Evolutionary conservation across 1,284 basidiomycete species (phyloP), one percentile per base, ranked within the genome.

Genomic region (Tilletiopsis washingtonensis): DNA sequence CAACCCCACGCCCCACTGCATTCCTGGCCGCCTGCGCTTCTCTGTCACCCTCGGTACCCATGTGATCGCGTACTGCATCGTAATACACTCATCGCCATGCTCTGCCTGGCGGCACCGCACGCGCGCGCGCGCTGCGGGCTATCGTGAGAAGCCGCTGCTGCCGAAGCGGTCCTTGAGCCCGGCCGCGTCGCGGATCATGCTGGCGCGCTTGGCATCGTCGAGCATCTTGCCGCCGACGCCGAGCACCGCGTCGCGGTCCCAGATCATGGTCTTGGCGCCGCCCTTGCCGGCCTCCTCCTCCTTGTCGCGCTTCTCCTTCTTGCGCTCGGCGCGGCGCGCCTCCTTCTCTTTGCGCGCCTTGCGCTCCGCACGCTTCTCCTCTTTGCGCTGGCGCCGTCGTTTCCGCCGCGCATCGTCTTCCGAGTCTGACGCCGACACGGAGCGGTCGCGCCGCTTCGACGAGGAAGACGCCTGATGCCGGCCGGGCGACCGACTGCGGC

Each of bases 221-320:
- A 52, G 40, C 29, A 52, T 11, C 14, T 39, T n/a, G 20, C 50
- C 34, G 11, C 47, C 47, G 7, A 50, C 47, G 11, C 27, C 36
- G 29, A 52, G 17, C 1, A 40, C 37, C 23, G 45, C 25, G 21
- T 52, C 50, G 23, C 46, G 21, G 40, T 52, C 50, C 50, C 50
- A 52, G 26, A 52, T 20, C 45, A 49, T 41, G 11, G 37, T 37
- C 25, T 23, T n/a, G 3, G 50, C 50, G 20, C 3, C 5, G 9
- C 17, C 45, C 34, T 47, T 41, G 20, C 3, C 5, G 9, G 11
- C 45, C 34, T 47, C 26, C 32, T 37, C 14, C 24, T 47, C 45
- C 29, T 37, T 34, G 32, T 12, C 32, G 12, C 32, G 12, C 24
- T 51, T 48, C 34, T 51, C 49, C 34, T 48, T 19, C 14, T 50